phyloP scores from a whole-genome alignment of 192 early-diverging fungal genomes.

The Neocallimastix lanati region DNA sequence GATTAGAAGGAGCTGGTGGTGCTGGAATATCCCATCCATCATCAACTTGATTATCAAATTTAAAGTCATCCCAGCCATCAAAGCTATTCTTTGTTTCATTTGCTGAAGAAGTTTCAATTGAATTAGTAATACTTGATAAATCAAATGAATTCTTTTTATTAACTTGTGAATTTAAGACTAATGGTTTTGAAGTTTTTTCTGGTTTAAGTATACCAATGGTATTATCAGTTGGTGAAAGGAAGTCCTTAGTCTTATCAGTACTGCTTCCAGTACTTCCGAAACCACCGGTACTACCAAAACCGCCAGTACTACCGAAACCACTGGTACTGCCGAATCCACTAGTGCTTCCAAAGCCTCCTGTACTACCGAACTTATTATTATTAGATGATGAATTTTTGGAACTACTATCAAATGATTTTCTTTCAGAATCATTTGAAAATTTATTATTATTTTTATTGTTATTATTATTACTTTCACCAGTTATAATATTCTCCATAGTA shows the following conservation, averaged over 20 bases:
- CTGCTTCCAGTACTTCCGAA: not conserved
- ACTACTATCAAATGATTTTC: not conserved
- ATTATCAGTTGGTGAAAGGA: not conserved
- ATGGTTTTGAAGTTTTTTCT: not conserved
- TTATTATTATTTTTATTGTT: not conserved
- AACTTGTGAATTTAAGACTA: not conserved
- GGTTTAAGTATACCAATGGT: not conserved
- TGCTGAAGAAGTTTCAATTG: not conserved
- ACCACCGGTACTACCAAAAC: not conserved
- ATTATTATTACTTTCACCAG: not conserved
- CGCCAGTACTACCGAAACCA: not conserved
- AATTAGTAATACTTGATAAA: not conserved
- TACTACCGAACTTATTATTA: not conserved
- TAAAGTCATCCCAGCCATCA: not conserved
- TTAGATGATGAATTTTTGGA: not conserved
- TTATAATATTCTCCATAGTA: not conserved
- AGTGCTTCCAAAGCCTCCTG: not conserved
- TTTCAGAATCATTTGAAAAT: not conserved
- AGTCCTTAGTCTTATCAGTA: not conserved
- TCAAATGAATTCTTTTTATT: not conserved
- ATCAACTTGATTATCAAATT: not conserved
- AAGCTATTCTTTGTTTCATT: not conserved
- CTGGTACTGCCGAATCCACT: not conserved
- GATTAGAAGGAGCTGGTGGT: not conserved
- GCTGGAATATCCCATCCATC: not conserved